Base-by-base conservation (phyloP, 1,284 basidiomycete genomes). In the Anthracocystis panici-leucophaei region DNA sequence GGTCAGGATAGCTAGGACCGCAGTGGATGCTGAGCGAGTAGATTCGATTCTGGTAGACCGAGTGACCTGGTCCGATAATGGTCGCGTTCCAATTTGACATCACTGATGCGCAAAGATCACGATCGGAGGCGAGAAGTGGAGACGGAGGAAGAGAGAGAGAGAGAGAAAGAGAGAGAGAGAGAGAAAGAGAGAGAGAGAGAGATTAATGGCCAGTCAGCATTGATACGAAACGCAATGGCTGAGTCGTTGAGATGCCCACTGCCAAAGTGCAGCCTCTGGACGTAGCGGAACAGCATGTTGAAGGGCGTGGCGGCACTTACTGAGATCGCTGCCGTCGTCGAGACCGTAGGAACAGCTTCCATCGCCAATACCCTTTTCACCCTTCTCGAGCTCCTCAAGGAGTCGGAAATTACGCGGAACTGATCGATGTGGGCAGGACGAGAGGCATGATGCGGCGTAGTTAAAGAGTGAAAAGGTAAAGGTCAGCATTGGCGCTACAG, bases 51-150 rank as follows among this genome's bases (percentile, higher is more conserved):
- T 99, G 95, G 87, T 96, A 95, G 12, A 96, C 94, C 21, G 81
- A 81, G 88, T 98, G 95, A 63, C 95, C 95, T 35, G 97, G 96
- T 10, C 96, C 97, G 75, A 99, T 94, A 87, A 99, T 96, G 12
- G 97, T 99, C 44, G 95, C 96, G 85, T 97, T 98, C 96, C 96
- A 99, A 85, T 95, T 90, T 87, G 91, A 93, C 96, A 99, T 98
- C 70, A 81, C 81, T 83, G 57, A 52, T 20, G 12, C 31, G 27
- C 5, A 7, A 27, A 57, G 23, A 21, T 14, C 8, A 35, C n/a
- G 45, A 38, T 21, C 23, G 49, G 23, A 16, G 16, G 42, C 12
- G 60, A 11, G 20, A 21, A 31, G n/a, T 14, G 6, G 23, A 21
- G 31, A 18, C 7, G 18, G 18, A 54, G 23, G 12, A 33, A 21